Base-by-base conservation (phyloP, 2,329 filamentous ascomycete genomes). In the Teratosphaeria viscida region DNA sequence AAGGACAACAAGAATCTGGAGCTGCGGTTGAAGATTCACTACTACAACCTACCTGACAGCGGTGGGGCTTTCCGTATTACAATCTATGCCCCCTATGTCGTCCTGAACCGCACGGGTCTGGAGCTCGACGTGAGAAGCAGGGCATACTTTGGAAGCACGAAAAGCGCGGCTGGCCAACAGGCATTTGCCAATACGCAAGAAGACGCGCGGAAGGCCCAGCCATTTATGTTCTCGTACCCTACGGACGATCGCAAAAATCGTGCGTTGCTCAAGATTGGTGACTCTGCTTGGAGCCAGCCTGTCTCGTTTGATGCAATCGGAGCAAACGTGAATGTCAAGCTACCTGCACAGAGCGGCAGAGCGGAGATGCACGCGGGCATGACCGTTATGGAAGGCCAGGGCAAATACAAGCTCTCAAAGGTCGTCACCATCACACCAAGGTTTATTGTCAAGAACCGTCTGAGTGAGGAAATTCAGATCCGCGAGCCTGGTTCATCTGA, bases 301-400 rank as follows among this genome's bases (percentile, higher is more conserved):
- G 92, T 97, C 72, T 96, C 90, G 81, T 96, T 99, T 68, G 95
- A 99, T 70, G 94, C 94, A 23, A 94, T 99, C 64, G 94, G 94
- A 35, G 97, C 92, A 68, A 91, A 88, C 0, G 87, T 90, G 16
- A 92, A 96, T 67, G 89, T 96, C 39, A 83, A 94, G 37, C 80
- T 99, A 37, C 87, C 88, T 56, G 90, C 91, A 0, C 76, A 82
- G 1, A 82, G 81, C 52, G 86, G 83, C 52, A 79, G 82, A 63
- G 86, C 86, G 2, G 94, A 99, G 73, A 92, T 97, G 68, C 91
- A 97, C 68, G 82, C 95, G 6, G 94, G 94, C 54, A 85, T 99
- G 55, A 92, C 87, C 1, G 87, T 99, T 34, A 85, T 89, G 60
- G 88, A 95, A 60, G 94, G 94, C 11, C 88, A 96, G 69, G 94